Evolutionary conservation across 2,329 filamentous ascomycete genomes (phyloP).

Genomic region (Tolypocladium pustulatum): DNA sequence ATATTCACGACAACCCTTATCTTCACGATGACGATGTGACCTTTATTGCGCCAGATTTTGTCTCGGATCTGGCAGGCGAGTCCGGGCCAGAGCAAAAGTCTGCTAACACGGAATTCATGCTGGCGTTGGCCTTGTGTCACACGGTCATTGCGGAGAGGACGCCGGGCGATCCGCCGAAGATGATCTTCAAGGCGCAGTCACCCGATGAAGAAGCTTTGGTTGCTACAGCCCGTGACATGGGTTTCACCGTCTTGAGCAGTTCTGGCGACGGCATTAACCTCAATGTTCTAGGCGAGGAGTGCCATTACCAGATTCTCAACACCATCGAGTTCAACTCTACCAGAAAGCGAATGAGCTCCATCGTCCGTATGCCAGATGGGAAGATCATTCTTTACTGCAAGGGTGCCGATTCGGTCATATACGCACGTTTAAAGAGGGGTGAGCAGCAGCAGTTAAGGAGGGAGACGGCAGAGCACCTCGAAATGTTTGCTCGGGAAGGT

Average conservation of each 20-base stretch:
- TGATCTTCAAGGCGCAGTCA: conserved; percentile 94
- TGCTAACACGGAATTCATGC: conserved; percentile 85
- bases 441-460: conserved; percentile 77
- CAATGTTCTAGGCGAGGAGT: conserved; percentile 79
- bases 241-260: conserved; percentile 81
- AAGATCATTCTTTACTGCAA: conserved; percentile 92
- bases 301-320: conserved; percentile 79
- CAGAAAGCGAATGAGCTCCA: conserved; percentile 95
- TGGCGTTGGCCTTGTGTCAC: conserved; percentile 89
- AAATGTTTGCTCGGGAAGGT: conserved; percentile 94
- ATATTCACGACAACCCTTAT: conserved; percentile 81
- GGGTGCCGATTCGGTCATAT: conserved; percentile 94
- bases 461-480: conserved; percentile 83
- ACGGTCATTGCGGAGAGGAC: conserved; percentile 87
- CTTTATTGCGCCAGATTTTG: conserved; percentile 84
- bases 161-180: conserved; percentile 81
- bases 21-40: conserved; percentile 82
- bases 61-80: conserved; percentile 69
- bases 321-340: conserved; percentile 96
- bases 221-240: conserved; percentile 86
- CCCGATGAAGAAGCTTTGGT: conserved; percentile 94
- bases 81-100: conserved; percentile 65
- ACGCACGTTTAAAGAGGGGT: conserved; percentile 75
- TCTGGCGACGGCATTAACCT: conserved; percentile 72
- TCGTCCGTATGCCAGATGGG: conserved; percentile 87